These are phyloP conservation scores for Phytophthora aleatoria DNA, from an alignment of 352 stramenopile species.

Conservation along the genomic window DNA sequence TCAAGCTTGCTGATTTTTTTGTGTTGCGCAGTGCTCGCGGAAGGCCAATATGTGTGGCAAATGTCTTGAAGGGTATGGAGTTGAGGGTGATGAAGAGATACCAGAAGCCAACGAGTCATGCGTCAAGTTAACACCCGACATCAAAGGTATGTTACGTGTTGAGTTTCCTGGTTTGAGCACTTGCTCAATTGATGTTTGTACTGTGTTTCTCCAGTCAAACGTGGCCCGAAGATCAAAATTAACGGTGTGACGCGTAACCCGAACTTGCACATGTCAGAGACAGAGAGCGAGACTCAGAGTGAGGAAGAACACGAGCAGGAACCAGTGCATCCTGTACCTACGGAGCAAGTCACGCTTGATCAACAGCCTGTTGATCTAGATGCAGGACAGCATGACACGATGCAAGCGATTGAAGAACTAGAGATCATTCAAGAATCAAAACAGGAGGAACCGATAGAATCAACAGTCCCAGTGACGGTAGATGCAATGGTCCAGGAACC, in stretches of 20 bases:
- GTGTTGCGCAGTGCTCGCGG: slow-evolving; percentile 40
- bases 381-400: neutral
- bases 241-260: slow-evolving; percentile 70
- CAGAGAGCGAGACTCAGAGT: slow-evolving; percentile 11
- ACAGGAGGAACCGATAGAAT: slow-evolving; percentile 3
- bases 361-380: slow-evolving; percentile 3
- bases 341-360: slow-evolving; percentile 1
- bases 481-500: neutral
- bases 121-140: slow-evolving; percentile 5
- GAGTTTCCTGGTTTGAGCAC: no score
- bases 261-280: slow-evolving; percentile 26
- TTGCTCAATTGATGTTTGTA: slow-evolving; percentile 5
- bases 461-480: neutral
- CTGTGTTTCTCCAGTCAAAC: slow-evolving; percentile 10
- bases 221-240: slow-evolving; percentile 59
- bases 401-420: neutral
- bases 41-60: slow-evolving; percentile 67
- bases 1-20: neutral
- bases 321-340: neutral
- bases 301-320: slow-evolving; percentile 6
- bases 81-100: slow-evolving; percentile 10
- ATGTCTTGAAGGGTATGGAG: slow-evolving; percentile 61
- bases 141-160: slow-evolving; percentile 18
- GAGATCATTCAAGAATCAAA: neutral
- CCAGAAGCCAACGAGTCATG: slow-evolving; percentile 46